A percentile compares a stretch with the other conserved stretches of the same genome.
These are phyloP conservation scores for Backusella luteola DNA, from an alignment of 192 early-diverging fungal genomes.

Conservation along the genomic window DNA sequence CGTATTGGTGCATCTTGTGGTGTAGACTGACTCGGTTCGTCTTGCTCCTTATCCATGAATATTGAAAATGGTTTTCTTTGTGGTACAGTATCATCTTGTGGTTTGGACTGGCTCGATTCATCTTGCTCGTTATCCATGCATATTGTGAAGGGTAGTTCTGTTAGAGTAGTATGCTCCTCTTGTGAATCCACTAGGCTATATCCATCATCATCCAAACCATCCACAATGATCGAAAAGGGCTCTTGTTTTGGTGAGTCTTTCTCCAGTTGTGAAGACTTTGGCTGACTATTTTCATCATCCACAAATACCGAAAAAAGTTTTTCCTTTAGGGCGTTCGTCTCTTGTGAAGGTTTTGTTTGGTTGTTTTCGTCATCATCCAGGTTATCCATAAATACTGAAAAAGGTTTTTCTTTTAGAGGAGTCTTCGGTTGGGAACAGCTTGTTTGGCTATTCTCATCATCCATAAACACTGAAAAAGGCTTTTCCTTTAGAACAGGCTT, in stretches of 20 bases:
- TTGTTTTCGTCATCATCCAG: too few species aligned
- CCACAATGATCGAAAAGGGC: too few species aligned
- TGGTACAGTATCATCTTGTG: not conserved
- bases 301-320: not conserved
- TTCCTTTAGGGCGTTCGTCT: not conserved
- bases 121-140: too few species aligned
- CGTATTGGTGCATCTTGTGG: not conserved
- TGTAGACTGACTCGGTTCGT: too few species aligned
- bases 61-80: too few species aligned
- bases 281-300: not conserved
- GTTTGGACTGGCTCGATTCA: not conserved
- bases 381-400: too few species aligned
- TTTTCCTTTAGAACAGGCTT: not conserved
- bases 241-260: not conserved
- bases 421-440: not conserved
- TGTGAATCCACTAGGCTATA: too few species aligned
- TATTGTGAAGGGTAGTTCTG: too few species aligned
- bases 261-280: not conserved
- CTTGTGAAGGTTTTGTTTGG: not conserved
- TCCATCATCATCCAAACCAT: too few species aligned
- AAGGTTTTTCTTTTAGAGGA: too few species aligned
- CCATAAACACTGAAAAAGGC: not conserved
- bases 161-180: too few species aligned
- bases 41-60: too few species aligned
- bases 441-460: not conserved